Conservation (phyloP, 1,284 basidiomycete species). For the Spongispora temasekensis region DNA sequence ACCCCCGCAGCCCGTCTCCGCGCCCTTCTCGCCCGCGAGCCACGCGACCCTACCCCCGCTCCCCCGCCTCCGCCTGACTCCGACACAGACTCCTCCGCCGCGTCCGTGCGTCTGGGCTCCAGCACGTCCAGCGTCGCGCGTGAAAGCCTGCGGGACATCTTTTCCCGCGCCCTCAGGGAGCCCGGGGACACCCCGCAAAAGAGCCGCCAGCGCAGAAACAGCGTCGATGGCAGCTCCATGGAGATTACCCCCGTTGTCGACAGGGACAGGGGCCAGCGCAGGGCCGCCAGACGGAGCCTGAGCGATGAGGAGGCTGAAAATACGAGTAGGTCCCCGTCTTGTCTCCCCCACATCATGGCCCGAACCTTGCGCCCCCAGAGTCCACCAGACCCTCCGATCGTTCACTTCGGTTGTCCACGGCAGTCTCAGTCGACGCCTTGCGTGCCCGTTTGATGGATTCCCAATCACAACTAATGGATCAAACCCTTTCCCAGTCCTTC, state of each 20-base stretch:
- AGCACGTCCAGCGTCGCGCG: constrained; percentile 51
- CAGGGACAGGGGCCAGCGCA: constrained; percentile 46
- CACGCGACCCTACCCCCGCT: constrained; percentile 38
- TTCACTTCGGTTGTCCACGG: constrained; percentile 45
- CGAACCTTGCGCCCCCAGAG: constrained; percentile 26
- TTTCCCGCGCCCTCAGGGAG: constrained; percentile 61
- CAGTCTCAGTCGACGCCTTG: constrained; percentile 50
- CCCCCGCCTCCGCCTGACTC: constrained; percentile 42
- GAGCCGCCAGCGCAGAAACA: constrained; percentile 43
- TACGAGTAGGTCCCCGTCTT: constrained; percentile 46
- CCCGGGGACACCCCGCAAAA: constrained; percentile 64
- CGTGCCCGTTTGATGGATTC: constrained; percentile 49
- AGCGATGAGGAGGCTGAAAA: constrained; percentile 70
- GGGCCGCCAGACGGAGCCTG: constrained; percentile 55
- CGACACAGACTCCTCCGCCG: constrained; percentile 64
- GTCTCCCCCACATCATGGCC: constrained; percentile 1
- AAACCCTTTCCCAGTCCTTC: constrained; percentile 31
- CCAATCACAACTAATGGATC: constrained; percentile 39
- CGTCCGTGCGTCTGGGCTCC: constrained; percentile 43
- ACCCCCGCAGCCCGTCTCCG: constrained; percentile 57
- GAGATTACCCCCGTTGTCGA: constrained; percentile 54
- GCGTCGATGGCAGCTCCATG: constrained; percentile 61
- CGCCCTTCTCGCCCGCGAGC: constrained; percentile 48
- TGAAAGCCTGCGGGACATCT: constrained; percentile 61
- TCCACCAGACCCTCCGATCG: constrained; percentile 35